phyloP scores from a whole-genome alignment of 2,329 filamentous ascomycete genomes.

The Dactylellina leptospora region DNA sequence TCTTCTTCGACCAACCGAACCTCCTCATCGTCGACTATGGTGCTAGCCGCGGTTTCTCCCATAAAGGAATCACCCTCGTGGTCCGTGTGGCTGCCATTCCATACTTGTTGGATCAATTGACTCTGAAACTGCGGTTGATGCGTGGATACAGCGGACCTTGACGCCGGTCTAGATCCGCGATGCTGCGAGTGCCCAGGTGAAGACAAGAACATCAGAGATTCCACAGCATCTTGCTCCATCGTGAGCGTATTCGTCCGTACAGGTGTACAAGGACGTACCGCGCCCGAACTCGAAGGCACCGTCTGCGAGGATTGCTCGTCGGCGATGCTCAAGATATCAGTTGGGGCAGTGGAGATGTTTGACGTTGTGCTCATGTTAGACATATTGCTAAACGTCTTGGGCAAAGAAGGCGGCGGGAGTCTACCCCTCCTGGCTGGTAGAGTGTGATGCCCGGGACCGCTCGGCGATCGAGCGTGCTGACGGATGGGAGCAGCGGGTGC shows the following conservation, averaged over 20 bases:
- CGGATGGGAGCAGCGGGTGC: constrained; percentile 47
- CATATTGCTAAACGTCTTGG: constrained; percentile 49
- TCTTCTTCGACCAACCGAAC: constrained; percentile 45
- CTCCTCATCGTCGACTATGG: constrained; percentile 45
- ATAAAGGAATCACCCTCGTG: constrained; percentile 65
- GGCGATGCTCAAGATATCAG: constrained; percentile 31
- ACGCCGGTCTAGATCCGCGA: constrained; percentile 51
- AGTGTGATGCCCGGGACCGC: constrained; percentile 31
- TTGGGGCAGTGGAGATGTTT: constrained; percentile 43
- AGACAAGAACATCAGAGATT: constrained; percentile 82
- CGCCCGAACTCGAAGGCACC: constrained; percentile 5
- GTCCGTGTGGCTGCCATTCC: constrained; percentile 72
- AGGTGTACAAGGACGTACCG: constrained; percentile 42
- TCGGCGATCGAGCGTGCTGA: constrained; percentile 39
- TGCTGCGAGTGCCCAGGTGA: constrained; percentile 73
- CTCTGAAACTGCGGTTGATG: constrained; percentile 49
- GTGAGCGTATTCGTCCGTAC: constrained; percentile 54
- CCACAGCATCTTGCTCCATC: constrained; percentile 79
- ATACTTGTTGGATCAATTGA: constrained; percentile 49
- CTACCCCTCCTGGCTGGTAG: constrained; percentile 32
- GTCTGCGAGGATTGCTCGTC: constrained; percentile 41
- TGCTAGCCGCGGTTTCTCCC: constrained; percentile 57
- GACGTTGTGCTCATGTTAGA: constrained; percentile 43
- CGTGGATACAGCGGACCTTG: constrained; percentile 44
- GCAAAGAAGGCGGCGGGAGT: constrained; percentile 43